These are phyloP conservation scores for Phytophthora citricola DNA, from an alignment of 352 stramenopile genomes.

Conservation along the genomic window DNA sequence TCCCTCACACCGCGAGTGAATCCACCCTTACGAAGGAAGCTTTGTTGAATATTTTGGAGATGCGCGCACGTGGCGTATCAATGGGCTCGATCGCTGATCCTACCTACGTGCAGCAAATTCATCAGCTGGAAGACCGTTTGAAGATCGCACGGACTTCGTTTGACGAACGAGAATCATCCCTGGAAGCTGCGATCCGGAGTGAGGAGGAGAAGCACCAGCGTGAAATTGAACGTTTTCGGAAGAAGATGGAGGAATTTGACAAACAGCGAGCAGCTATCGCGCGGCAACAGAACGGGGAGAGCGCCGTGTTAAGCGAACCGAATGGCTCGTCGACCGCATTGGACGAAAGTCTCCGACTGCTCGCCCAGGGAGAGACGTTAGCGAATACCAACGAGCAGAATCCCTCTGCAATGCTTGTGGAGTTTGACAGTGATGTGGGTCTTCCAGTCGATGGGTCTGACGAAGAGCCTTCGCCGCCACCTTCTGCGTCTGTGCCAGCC, in stretches of 20 bases:
- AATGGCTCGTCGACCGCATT: constrained; percentile 35
- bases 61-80: constrained; percentile 65
- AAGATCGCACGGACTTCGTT: constrained; percentile 66
- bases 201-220: constrained; percentile 86
- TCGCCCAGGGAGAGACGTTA: constrained; percentile 35
- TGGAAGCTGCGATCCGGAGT: constrained; percentile 76
- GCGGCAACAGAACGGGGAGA: constrained; percentile 59
- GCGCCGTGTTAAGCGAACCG: constrained; percentile 24
- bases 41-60: constrained; percentile 45
- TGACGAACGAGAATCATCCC: constrained; percentile 72
- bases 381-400: constrained; percentile 17
- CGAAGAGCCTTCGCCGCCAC: constrained; percentile 16
- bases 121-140: constrained; percentile 70
- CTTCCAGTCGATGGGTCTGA: constrained; percentile 35
- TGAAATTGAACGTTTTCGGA: constrained; percentile 82
- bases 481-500: constrained; percentile 10
- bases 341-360: constrained; percentile 34
- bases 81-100: constrained; percentile 64
- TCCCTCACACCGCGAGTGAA: constrained; percentile 59
- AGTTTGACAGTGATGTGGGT: constrained; percentile 38
- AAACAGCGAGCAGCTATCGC: constrained; percentile 77
- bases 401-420: constrained; percentile 24
- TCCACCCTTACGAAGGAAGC: constrained; percentile 51
- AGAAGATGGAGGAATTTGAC: constrained; percentile 88
- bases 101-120: constrained; percentile 63